These are phyloP conservation scores for Emmonsiellopsis sp. DNA, from an alignment of 2,329 filamentous ascomycete species.

Conservation along the genomic window DNA sequence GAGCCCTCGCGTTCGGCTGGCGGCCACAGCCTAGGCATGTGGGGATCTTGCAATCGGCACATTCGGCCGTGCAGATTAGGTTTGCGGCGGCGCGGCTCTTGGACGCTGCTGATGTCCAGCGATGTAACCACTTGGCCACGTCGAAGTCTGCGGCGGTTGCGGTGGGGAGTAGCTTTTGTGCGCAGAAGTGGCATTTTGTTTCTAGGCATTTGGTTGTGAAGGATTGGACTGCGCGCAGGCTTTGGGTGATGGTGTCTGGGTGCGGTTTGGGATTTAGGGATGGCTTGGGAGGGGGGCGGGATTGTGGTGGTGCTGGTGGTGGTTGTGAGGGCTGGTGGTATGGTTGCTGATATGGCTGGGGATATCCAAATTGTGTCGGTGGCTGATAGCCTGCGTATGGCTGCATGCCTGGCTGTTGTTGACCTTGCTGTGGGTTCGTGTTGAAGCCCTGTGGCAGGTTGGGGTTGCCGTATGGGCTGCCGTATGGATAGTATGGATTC, in stretches of 20 bases:
- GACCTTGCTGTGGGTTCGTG: too few relatives aligned
- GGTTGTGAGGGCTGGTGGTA: neutral
- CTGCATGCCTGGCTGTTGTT: neutral
- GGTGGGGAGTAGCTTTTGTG: constrained; percentile 2
- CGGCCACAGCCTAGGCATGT: constrained; percentile 12
- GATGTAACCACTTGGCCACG: constrained; percentile 3
- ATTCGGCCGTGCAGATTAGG: constrained; percentile 7
- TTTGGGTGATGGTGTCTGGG: constrained; percentile 5
- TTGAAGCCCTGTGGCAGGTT: too few relatives aligned
- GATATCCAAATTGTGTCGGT: neutral
- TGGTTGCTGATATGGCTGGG: neutral
- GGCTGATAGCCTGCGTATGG: neutral
- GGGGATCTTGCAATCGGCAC: constrained; percentile 3
- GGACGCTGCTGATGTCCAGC: constrained; percentile 5
- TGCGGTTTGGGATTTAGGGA: neutral
- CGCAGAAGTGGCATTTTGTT: constrained; percentile 7
- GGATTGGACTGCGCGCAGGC: constrained; percentile 5
- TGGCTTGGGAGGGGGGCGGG: neutral
- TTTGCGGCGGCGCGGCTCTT: neutral
- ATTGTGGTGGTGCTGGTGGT: neutral
- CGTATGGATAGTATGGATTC: too few relatives aligned
- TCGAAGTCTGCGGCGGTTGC: constrained; percentile 3
- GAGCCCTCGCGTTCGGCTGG: neutral
- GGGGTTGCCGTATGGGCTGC: too few relatives aligned
- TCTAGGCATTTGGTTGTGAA: constrained; percentile 7